Percentiles rank a stretch among this genome's conserved stretches.
phyloP scores from a whole-genome alignment of 2,329 filamentous ascomycete species.

The Sclerotinia minor region DNA sequence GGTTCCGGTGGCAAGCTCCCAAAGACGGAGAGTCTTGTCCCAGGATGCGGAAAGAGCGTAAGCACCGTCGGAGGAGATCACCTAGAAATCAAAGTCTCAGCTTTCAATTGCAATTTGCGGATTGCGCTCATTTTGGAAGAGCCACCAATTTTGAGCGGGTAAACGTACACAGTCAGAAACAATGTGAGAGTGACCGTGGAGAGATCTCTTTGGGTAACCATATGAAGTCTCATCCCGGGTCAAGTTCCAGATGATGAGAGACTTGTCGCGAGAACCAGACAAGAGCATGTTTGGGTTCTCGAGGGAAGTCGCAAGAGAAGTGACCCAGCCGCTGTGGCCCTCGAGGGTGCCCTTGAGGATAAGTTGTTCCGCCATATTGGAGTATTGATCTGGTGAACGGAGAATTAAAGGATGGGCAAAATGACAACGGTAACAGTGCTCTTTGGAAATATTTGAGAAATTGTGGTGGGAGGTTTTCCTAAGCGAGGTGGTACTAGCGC shows the following conservation, averaged over 20 bases:
- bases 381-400: conserved; percentile 32
- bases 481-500: conserved; percentile 25
- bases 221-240: conserved; percentile 98
- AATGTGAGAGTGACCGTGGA: conserved; percentile 99
- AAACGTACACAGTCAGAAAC: conserved; percentile 98
- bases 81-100: conserved; percentile 57
- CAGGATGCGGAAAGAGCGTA: conserved; percentile 98
- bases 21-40: conserved; percentile 99
- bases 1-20: conserved; percentile 96
- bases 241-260: conserved; percentile 99
- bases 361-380: conserved; percentile 44
- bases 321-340: conserved; percentile 99
- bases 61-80: conserved; percentile 98
- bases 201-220: conserved; percentile 98
- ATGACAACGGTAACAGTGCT: conserved; percentile 10
- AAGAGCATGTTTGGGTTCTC: conserved; percentile 99
- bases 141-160: conserved; percentile 24
- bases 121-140: conserved; percentile 22
- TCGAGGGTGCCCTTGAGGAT: conserved; percentile 96
- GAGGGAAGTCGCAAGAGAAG: conserved; percentile 95
- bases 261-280: conserved; percentile 96
- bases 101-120: conserved; percentile 38
- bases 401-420: conserved; percentile 24
- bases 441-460: conserved; percentile 25
- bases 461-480: conserved; percentile 26